Evolutionary conservation across 805 yeast species (phyloP).

Genomic region (Saccharomycopsis malanga): DNA sequence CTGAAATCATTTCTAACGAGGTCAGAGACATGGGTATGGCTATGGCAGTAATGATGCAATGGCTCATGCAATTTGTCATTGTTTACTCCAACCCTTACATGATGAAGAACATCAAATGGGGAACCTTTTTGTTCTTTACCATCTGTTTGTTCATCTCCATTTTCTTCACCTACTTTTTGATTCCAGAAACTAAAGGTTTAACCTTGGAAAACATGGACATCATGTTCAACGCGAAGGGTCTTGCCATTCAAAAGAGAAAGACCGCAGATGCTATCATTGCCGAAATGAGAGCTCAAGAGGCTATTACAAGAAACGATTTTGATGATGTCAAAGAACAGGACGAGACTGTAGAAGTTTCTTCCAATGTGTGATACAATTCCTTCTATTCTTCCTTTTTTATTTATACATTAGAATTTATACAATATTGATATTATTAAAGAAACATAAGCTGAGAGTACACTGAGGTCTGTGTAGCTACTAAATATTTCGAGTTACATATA

Average conservation of each 20-base stretch:
- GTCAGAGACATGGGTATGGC: conserved; percentile 38
- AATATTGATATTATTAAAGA: no score
- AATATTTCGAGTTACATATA: no score
- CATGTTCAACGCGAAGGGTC: conserved; percentile 37
- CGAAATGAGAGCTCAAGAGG: conserved; percentile 5
- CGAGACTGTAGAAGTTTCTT: no score
- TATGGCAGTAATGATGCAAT: conserved; percentile 38
- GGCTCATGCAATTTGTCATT: conserved; percentile 47
- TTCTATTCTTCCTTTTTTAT: no score
- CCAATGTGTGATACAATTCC: no score
- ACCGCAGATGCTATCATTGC: conserved; percentile 12
- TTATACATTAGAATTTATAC: no score
- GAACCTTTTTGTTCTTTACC: conserved; percentile 40
- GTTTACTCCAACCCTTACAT: conserved; percentile 41
- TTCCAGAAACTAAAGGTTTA: conserved; percentile 74
- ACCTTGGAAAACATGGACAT: conserved; percentile 76
- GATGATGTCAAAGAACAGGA: conserved; percentile 5
- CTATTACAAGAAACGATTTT: conserved; percentile 1
- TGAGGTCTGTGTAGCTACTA: no score
- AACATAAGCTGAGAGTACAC: no score
- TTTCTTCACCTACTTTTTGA: conserved; percentile 54
- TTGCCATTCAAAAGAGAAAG: conserved; percentile 11
- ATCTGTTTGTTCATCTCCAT: conserved; percentile 30
- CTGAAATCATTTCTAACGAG: conserved; percentile 40
- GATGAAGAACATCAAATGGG: conserved; percentile 37